phyloP scores from a whole-genome alignment of 768 basidiomycete species.

The Russula griseocarnosa region DNA sequence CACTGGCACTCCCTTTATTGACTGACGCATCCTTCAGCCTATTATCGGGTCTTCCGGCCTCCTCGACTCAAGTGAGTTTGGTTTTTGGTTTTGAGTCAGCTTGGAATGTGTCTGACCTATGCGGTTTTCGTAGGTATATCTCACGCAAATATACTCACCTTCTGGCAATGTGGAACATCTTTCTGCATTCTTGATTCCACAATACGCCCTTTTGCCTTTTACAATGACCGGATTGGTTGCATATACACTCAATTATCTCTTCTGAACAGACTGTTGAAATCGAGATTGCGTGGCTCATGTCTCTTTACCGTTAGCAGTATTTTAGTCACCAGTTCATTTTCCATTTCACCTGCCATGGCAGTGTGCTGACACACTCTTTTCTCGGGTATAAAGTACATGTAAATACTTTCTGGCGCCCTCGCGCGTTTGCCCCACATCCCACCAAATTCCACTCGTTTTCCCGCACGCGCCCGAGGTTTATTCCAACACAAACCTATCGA shows the following conservation, averaged over 20 bases:
- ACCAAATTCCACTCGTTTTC: no score
- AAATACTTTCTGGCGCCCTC: no score
- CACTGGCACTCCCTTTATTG: constrained; percentile 33
- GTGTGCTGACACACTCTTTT: no score
- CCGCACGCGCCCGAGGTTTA: no score
- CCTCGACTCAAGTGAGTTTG: constrained; percentile 21
- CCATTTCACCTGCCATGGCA: no score
- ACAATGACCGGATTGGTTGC: constrained; percentile 25
- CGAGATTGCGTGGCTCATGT: no score
- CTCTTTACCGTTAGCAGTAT: no score
- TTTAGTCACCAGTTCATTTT: no score
- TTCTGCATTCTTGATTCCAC: constrained; percentile 60
- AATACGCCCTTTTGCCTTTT: constrained; percentile 26
- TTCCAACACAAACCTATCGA: no score
- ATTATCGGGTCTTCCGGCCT: constrained; percentile 24
- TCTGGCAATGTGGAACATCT: constrained; percentile 61
- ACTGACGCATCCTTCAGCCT: constrained; percentile 42
- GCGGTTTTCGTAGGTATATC: constrained; percentile 43
- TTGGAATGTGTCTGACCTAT: background rate
- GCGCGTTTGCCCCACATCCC: no score
- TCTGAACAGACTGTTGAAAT: constrained; percentile 13
- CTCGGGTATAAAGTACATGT: no score
- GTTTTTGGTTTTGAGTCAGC: background rate
- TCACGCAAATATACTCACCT: constrained; percentile 64
- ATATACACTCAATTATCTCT: constrained; percentile 26